Conservation (phyloP, 2,329 filamentous ascomycete genomes). For the Lasiodiplodia gonubiensis region DNA sequence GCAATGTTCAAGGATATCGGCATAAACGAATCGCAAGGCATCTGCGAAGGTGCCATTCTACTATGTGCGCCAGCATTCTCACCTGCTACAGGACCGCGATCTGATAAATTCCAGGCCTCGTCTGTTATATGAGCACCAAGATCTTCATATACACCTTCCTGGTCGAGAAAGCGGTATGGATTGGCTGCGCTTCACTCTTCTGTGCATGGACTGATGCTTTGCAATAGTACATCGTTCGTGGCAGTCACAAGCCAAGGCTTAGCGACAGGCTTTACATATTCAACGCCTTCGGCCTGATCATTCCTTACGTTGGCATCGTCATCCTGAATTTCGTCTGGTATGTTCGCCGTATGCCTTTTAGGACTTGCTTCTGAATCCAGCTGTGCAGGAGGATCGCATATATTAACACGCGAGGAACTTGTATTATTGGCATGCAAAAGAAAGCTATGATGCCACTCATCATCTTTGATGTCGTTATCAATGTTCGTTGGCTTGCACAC, state of each 20-base stretch:
- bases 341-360: not conserved
- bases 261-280: conserved; percentile 26
- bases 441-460: conserved; percentile 67
- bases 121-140: conserved; percentile 28
- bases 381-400: conserved; percentile 60
- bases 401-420: conserved; percentile 54
- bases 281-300: conserved; percentile 17
- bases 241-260: conserved; percentile 16
- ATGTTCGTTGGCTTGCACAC: conserved; percentile 41
- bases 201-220: not conserved
- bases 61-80: conserved; percentile 50
- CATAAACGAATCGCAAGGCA: conserved; percentile 56
- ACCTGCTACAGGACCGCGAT: not conserved
- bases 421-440: conserved; percentile 67
- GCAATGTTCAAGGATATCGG: conserved; percentile 64
- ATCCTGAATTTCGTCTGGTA: conserved; percentile 25
- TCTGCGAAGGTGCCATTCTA: conserved; percentile 65
- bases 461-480: conserved; percentile 64
- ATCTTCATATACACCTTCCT: conserved; percentile 25
- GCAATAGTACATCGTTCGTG: conserved; percentile 16
- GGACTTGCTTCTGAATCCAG: not conserved
- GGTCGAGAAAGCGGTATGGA: conserved; percentile 23
- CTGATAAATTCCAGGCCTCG: conserved; percentile 12
- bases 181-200: not conserved
- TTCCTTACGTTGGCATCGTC: conserved; percentile 18